These are phyloP conservation scores for Trichomonascaceae sp. DNA, from an alignment of 1,139 yeast species.

Conservation along the genomic window DNA sequence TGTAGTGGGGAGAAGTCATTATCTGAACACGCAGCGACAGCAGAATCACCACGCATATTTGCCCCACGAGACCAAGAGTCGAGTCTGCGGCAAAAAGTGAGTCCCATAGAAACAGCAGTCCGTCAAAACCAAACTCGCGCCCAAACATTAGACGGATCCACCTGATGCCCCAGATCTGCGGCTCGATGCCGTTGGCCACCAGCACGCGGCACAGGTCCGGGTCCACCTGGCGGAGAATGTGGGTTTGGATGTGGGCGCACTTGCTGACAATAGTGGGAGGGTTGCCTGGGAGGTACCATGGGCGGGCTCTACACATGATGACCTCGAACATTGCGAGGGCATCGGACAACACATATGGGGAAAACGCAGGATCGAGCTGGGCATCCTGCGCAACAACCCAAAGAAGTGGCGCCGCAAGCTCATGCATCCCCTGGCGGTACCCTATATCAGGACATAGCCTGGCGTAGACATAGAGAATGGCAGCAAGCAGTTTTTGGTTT, in stretches of 20 bases:
- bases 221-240: conserved; percentile 27
- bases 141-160: conserved; percentile 40
- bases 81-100: conserved; percentile 24
- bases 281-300: conserved; percentile 19
- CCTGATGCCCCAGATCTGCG: conserved; percentile 49
- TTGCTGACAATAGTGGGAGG: conserved; percentile 20
- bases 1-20: conserved; percentile 14
- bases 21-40: conserved; percentile 19
- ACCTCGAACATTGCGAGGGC: conserved; percentile 21
- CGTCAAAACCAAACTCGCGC: conserved; percentile 32
- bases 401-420: conserved; percentile 37
- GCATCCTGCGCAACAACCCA: conserved; percentile 14
- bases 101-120: conserved; percentile 26
- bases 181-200: conserved; percentile 36
- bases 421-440: conserved; percentile 54
- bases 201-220: conserved; percentile 22
- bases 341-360: conserved; percentile 16
- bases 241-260: conserved; percentile 23
- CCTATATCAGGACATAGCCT: conserved; percentile 37
- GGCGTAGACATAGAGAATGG: conserved; percentile 39
- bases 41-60: conserved; percentile 23
- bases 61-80: conserved; percentile 23
- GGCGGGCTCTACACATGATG: conserved; percentile 21
- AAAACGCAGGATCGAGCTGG: conserved; percentile 1
- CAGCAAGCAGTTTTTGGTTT: conserved; percentile 28